Evolutionary conservation across 176 grass and related monocot genomes (phyloP).

Genomic region (Otatea glauca): DNA sequence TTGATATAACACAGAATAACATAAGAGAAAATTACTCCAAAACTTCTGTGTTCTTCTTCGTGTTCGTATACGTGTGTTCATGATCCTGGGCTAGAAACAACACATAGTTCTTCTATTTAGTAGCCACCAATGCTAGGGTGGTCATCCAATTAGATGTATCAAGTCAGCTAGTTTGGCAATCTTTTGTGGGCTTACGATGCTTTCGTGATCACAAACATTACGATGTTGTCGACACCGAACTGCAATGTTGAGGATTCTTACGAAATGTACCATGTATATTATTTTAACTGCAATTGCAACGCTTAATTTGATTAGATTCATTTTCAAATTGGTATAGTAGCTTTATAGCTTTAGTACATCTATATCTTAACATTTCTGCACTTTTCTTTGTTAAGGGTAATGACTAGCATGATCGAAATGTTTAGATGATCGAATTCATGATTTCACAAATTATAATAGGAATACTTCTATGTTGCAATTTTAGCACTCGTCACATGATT

Average conservation of each 20-base stretch:
- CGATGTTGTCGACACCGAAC: too few species aligned
- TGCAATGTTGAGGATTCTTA: not conserved
- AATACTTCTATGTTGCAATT: not conserved
- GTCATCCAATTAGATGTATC: too few species aligned
- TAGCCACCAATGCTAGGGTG: too few species aligned
- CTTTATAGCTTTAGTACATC: not conserved
- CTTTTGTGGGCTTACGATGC: too few species aligned
- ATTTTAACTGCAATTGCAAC: not conserved
- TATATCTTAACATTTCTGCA: not conserved
- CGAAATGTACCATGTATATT: not conserved
- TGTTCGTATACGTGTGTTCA: too few species aligned
- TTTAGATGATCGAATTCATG: not conserved
- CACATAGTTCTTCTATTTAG: too few species aligned
- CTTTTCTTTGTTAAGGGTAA: not conserved
- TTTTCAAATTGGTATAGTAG: not conserved
- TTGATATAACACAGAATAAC: too few species aligned
- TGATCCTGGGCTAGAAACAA: too few species aligned
- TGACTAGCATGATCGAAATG: not conserved
- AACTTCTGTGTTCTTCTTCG: too few species aligned
- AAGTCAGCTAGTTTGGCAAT: too few species aligned
- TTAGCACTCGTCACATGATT: not conserved
- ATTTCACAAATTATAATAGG: not conserved
- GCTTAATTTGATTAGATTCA: not conserved
- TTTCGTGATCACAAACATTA: too few species aligned
- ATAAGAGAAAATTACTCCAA: too few species aligned